Conservation (phyloP, 1,284 basidiomycete species). For the Puccinia hordei region DNA sequence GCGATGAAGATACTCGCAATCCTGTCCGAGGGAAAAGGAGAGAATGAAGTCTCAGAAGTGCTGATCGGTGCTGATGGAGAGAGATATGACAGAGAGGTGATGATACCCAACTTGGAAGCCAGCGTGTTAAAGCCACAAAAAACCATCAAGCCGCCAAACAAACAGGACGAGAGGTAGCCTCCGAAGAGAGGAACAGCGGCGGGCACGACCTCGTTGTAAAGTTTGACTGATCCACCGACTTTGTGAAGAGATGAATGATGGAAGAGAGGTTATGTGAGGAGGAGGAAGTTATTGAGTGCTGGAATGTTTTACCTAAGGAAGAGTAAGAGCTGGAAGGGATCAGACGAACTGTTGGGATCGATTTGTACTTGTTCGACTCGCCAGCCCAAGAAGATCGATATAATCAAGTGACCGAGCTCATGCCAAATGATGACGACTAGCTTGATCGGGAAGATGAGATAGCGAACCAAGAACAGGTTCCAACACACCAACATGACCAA, state of each 20-base stretch:
- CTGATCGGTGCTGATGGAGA: too few relatives aligned
- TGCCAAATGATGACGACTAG: constrained; percentile 54
- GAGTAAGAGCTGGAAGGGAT: not conserved
- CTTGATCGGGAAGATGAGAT: constrained; percentile 56
- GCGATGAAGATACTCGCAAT: constrained; percentile 42
- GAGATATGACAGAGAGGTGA: not conserved
- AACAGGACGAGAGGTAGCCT: constrained; percentile 54
- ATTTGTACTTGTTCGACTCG: constrained; percentile 50
- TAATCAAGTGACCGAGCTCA: constrained; percentile 54
- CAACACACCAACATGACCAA: constrained; percentile 56
- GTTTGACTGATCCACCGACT: constrained; percentile 25
- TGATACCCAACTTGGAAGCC: constrained; percentile 54
- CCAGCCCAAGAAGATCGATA: constrained; percentile 45
- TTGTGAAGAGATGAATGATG: too few relatives aligned
- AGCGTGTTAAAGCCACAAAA: constrained; percentile 57
- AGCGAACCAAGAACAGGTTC: constrained; percentile 55
- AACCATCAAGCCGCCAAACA: constrained; percentile 54
- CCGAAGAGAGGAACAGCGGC: constrained; percentile 51
- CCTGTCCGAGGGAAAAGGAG: not conserved
- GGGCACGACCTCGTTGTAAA: constrained; percentile 1
- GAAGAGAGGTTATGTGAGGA: too few relatives aligned
- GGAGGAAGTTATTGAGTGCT: not conserved
- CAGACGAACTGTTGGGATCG: constrained; percentile 52
- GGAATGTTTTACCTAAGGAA: too few relatives aligned
- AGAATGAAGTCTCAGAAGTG: not conserved